phyloP scores from a whole-genome alignment of 2,329 filamentous ascomycete species.

The Claviceps spartinae region DNA sequence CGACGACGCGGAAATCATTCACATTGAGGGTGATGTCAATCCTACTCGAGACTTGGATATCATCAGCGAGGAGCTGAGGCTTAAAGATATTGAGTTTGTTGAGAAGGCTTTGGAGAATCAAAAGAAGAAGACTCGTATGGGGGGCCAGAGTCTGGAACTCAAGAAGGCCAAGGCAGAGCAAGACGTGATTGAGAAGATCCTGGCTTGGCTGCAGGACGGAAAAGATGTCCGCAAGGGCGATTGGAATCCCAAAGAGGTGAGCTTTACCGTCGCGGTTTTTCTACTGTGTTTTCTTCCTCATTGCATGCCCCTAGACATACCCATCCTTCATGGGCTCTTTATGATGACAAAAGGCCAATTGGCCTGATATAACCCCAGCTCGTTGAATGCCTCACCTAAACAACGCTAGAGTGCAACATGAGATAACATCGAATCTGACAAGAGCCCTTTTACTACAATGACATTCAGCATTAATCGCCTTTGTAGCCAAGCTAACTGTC shows the following conservation, averaged over 20 bases:
- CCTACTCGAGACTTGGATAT: conserved; percentile 89
- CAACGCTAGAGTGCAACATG: conserved; percentile 68
- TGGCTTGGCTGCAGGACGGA: conserved; percentile 69
- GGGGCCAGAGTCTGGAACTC: conserved; percentile 90
- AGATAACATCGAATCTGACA: conserved; percentile 73
- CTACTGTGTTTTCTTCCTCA: conserved; percentile 11
- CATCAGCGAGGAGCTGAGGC: conserved; percentile 87
- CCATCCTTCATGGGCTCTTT: conserved; percentile 21
- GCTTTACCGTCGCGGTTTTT: conserved; percentile 17
- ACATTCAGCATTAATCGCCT: conserved; percentile 4
- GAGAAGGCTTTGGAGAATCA: conserved; percentile 89
- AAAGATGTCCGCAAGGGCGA: conserved; percentile 87
- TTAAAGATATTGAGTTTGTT: conserved; percentile 97
- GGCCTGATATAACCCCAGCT: conserved; percentile 99
- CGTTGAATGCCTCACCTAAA: conserved; percentile 76
- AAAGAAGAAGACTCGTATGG: conserved; percentile 87
- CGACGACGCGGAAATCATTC: conserved; percentile 98
- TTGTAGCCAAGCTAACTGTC: conserved; percentile 11
- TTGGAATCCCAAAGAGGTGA: conserved; percentile 92
- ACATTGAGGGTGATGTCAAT: conserved; percentile 98
- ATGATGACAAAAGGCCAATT: conserved; percentile 98
- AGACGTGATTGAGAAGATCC: conserved; percentile 80
- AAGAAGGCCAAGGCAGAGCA: conserved; percentile 96
- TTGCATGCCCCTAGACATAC: conserved; percentile 7
- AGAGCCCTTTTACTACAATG: conserved; percentile 6